Evolutionary conservation across 768 basidiomycete genomes (phyloP).

Genomic region (Podaxis sp.): DNA sequence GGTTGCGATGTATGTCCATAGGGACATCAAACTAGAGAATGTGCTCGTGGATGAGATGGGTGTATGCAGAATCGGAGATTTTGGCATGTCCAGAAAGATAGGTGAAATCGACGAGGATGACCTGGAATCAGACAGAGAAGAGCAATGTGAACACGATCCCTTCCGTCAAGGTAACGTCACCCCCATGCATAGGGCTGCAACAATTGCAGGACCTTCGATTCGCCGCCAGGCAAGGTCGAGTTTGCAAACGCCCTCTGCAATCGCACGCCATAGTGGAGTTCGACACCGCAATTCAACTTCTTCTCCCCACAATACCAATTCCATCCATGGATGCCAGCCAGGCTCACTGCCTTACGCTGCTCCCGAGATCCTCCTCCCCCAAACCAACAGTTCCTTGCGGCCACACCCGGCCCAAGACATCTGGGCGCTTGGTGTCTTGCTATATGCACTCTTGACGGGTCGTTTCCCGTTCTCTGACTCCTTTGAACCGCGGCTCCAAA

Average conservation of each 20-base stretch:
- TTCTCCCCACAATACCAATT: constrained; percentile 21
- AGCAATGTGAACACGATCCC: constrained; percentile 22
- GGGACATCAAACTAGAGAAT: constrained; percentile 97
- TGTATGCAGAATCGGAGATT: constrained; percentile 82
- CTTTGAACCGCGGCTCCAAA: constrained; percentile 88
- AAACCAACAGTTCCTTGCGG: constrained; percentile 33
- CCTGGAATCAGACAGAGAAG: constrained; percentile 22
- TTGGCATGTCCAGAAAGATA: constrained; percentile 75
- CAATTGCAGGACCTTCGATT: constrained; percentile 31
- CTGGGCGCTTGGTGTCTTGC: constrained; percentile 92
- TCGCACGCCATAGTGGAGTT: constrained; percentile 39
- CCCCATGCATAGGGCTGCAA: constrained; percentile 38
- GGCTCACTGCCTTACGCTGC: constrained; percentile 91
- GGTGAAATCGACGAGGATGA: constrained; percentile 44
- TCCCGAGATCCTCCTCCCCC: constrained; percentile 79
- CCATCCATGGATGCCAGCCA: constrained; percentile 47
- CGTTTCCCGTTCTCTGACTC: constrained; percentile 85
- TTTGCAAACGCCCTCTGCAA: constrained; percentile 29
- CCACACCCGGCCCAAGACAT: constrained; percentile 84
- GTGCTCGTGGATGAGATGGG: constrained; percentile 88
- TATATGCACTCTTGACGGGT: constrained; percentile 83
- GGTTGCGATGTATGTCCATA: constrained; percentile 75
- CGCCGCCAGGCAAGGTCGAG: constrained; percentile 22
- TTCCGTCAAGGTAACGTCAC: constrained; percentile 16
- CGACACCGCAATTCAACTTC: constrained; percentile 51